These are phyloP conservation scores for Boletus rubescentipes DNA, from an alignment of 768 basidiomycete species.

Conservation along the genomic window DNA sequence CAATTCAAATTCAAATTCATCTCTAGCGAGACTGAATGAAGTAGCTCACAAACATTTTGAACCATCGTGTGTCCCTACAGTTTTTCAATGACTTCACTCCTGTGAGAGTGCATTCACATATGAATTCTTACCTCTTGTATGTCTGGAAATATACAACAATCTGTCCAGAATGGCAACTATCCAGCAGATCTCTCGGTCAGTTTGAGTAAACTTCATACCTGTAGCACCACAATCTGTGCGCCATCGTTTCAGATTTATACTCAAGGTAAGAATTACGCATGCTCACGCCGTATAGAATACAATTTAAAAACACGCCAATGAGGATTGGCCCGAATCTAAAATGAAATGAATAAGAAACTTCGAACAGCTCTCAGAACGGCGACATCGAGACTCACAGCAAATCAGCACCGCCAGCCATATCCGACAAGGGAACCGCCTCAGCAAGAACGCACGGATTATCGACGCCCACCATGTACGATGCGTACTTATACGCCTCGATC, in stretches of 20 bases:
- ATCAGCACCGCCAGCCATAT: background rate
- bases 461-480: no score
- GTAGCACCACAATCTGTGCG: conserved; percentile 4
- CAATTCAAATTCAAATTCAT: background rate
- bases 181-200: background rate
- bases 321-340: conserved; percentile 33
- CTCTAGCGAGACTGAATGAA: background rate
- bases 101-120: no score
- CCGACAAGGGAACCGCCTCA: no score
- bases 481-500: no score
- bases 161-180: no score
- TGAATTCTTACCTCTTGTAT: conserved; percentile 33
- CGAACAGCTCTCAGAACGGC: background rate
- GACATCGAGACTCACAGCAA: background rate
- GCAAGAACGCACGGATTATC: no score
- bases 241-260: background rate
- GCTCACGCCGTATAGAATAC: conserved; percentile 15
- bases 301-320: conserved; percentile 11
- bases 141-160: conserved; percentile 46
- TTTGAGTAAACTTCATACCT: conserved; percentile 1
- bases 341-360: conserved; percentile 40
- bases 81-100: background rate
- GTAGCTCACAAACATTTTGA: conserved; percentile 44
- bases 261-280: background rate
- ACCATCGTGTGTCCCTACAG: conserved; percentile 44